Evolutionary conservation across 148 eudicot species (phyloP).

Genomic region (Chenopodium album): DNA sequence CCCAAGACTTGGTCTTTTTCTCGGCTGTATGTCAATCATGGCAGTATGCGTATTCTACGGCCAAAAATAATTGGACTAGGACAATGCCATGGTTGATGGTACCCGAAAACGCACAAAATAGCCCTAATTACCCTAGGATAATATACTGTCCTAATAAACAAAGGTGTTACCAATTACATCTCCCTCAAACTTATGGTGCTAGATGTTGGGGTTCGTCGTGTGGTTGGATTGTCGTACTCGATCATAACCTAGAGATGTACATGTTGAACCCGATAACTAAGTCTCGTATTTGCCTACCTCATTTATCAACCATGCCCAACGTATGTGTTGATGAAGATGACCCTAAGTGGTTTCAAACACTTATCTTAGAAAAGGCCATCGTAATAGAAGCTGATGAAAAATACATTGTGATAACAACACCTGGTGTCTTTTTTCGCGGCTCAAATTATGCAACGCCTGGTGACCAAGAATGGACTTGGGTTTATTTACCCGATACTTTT

Average conservation of each 20-base stretch:
- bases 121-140: not conserved
- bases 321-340: too few species aligned
- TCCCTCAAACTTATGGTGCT: not conserved
- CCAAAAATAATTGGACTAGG: not conserved
- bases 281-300: not conserved
- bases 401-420: not conserved
- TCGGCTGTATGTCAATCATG: conserved; percentile 6
- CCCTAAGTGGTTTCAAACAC: too few species aligned
- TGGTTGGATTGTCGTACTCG: not conserved
- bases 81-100: conserved; percentile 3
- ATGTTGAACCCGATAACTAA: not conserved
- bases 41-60: not conserved
- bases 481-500: too few species aligned
- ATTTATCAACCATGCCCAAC: too few species aligned
- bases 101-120: not conserved
- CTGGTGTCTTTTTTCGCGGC: not conserved
- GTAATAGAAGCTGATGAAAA: not conserved
- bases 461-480: not conserved
- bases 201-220: not conserved
- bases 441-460: not conserved
- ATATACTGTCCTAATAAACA: not conserved
- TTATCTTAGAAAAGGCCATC: not conserved
- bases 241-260: not conserved
- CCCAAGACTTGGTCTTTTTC: conserved; percentile 5
- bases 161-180: not conserved